These are phyloP conservation scores for Kurtzmaniella quercitrusa DNA, from an alignment of 1,139 yeast genomes.

Conservation along the genomic window DNA sequence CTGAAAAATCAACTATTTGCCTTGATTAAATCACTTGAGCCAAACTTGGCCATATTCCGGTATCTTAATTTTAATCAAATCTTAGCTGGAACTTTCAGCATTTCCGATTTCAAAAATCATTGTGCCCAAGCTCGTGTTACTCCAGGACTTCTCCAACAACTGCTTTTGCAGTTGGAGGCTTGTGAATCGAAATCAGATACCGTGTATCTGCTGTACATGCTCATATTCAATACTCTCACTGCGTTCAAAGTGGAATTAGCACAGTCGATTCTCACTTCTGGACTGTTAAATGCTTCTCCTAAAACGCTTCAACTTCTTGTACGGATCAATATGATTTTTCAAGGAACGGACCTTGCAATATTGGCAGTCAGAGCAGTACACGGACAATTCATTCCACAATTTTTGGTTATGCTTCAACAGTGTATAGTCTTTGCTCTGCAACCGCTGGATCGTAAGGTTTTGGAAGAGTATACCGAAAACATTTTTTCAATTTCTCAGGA, in stretches of 20 bases:
- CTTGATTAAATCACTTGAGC: slow-evolving; percentile 3
- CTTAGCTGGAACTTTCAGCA: slow-evolving; percentile 2
- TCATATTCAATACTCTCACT: slow-evolving; percentile 5
- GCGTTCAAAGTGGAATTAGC: slow-evolving; percentile 7
- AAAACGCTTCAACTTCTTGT: slow-evolving; percentile 1
- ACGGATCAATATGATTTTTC: slow-evolving; percentile 3
- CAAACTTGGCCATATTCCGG: slow-evolving; percentile 5
- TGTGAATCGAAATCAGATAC: slow-evolving; percentile 5
- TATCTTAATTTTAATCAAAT: slow-evolving; percentile 5
- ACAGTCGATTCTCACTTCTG: slow-evolving; percentile 2
- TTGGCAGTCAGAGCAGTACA: slow-evolving; percentile 4
- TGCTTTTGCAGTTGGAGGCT: slow-evolving; percentile 1
- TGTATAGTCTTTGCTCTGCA: neutral
- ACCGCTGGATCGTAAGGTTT: neutral
- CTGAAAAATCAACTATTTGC: slow-evolving; percentile 6
- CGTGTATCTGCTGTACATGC: slow-evolving; percentile 6
- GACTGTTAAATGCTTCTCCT: neutral
- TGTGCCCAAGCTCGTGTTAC: slow-evolving; percentile 1
- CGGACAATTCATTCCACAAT: slow-evolving; percentile 7
- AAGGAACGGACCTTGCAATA: slow-evolving; percentile 5
- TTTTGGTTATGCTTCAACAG: slow-evolving; percentile 6
- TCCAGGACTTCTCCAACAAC: neutral
- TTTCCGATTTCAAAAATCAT: slow-evolving; percentile 1
- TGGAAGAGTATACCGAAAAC: neutral
- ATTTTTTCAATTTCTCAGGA: slow-evolving; percentile 5